Evolutionary conservation across 257 asterid genomes (phyloP).

Genomic region (Avicennia marina): DNA sequence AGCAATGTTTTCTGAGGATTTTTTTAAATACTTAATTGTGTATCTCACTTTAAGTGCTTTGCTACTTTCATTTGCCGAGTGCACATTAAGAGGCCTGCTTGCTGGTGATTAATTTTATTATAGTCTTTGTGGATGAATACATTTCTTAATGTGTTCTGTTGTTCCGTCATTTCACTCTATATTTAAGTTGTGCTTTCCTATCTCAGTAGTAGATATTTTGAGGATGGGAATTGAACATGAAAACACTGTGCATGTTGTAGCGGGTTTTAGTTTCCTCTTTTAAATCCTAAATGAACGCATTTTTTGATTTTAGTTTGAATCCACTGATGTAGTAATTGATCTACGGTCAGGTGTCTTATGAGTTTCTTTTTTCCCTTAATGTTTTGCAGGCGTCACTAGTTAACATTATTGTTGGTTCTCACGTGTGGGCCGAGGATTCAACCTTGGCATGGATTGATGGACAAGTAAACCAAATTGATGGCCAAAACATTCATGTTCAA

Average conservation of each 20-base stretch:
- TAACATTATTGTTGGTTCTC: slow-evolving; percentile 87
- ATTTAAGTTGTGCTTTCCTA: too few relatives aligned
- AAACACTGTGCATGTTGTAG: neutral
- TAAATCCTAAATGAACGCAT: neutral
- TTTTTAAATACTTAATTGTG: neutral
- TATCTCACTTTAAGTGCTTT: neutral
- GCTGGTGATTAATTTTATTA: neutral
- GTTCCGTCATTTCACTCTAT: too few relatives aligned
- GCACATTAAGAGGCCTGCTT: slow-evolving; percentile 4
- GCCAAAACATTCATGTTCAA: slow-evolving; percentile 84
- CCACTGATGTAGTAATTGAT: neutral
- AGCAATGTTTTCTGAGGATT: neutral
- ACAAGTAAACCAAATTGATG: slow-evolving; percentile 66
- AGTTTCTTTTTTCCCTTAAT: slow-evolving; percentile 4
- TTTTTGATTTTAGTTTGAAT: slow-evolving; percentile 8
- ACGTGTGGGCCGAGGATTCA: slow-evolving; percentile 97
- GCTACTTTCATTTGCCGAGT: slow-evolving; percentile 1
- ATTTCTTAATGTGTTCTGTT: neutral
- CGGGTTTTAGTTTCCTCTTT: neutral
- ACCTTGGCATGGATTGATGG: slow-evolving; percentile 95
- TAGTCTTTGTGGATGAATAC: neutral
- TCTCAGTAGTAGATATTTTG: neutral
- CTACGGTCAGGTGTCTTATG: slow-evolving; percentile 18
- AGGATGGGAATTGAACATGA: neutral
- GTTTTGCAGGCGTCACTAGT: slow-evolving; percentile 78